Base-by-base conservation (phyloP, 2,329 filamentous ascomycete species). In the Chalaropsis thielavioides region DNA sequence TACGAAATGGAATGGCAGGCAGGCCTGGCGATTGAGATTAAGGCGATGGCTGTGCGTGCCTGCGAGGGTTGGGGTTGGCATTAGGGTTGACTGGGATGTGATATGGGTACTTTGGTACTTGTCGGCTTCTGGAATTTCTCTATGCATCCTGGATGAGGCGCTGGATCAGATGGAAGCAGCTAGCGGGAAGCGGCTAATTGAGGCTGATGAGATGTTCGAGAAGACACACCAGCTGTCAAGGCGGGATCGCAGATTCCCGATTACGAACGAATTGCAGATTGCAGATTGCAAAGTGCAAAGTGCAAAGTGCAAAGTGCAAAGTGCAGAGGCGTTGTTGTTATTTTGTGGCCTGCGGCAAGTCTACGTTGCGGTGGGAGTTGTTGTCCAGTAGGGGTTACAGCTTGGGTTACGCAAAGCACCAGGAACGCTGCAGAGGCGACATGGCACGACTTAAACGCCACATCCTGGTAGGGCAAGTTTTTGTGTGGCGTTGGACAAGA, bases 401-500 rank as follows among this genome's bases (percentile, higher is more conserved):
- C 22, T 10, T 56, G 51, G 24, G 51, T 56, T 56, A 31, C 27
- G 51, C 51, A 56, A 24, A n/a, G 41, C 11, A n/a, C 41, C 5
- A 43, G 41, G 31, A 31, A 31, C 2, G 46, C 46, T n/a, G 19
- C 19, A 49, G 46, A 24, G 19, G 46, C 46, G n/a, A 19, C 46
- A 49, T 56, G 22, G 15, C 27, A 56, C 51, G 15, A 27, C 51
- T 56, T 56, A 56, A 35, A 56, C 51, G 51, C 51, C 51, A 56
- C 51, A 24, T 31, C 15, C 24, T 24, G n/a, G 46, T 49, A 49
- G 46, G 46, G 46, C 4, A 49, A 49, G 22, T 13, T 35, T 35
- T 19, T 11, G 51, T 56, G 51, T 56, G 51, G 51, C 51, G 27
- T 56, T 56, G 58, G 65, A 63, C 67, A 69, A 62, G 49, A 44